These are phyloP conservation scores for Prunella vulgaris DNA, from an alignment of 257 asterid genomes.

Conservation along the genomic window DNA sequence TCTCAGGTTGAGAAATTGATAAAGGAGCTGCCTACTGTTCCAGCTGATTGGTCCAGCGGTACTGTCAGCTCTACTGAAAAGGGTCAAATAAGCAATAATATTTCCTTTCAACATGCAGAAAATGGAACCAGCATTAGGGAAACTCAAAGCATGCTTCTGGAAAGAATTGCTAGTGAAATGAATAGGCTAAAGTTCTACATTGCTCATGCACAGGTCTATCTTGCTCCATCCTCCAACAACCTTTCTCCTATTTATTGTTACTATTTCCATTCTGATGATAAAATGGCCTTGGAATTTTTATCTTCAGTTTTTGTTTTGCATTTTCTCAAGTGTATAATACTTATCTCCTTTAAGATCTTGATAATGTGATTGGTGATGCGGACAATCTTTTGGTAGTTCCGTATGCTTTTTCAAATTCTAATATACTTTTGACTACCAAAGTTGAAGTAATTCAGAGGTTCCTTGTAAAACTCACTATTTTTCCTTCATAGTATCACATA, in stretches of 20 bases:
- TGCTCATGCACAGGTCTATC: conserved; percentile 76
- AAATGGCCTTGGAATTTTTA: neutral
- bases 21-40: conserved; percentile 79
- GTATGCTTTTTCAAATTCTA: neutral
- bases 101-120: conserved; percentile 57
- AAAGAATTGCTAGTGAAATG: conserved; percentile 98
- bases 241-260: neutral
- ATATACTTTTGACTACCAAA: neutral
- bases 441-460: neutral
- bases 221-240: conserved; percentile 23
- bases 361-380: neutral
- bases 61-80: conserved; percentile 33
- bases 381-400: neutral
- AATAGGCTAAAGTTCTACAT: conserved; percentile 86
- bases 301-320: conserved; percentile 1
- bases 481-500: neutral
- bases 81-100: conserved; percentile 50
- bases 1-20: conserved; percentile 86
- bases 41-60: conserved; percentile 69
- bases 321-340: neutral
- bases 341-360: neutral
- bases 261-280: neutral
- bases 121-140: conserved; percentile 74
- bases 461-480: neutral
- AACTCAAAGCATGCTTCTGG: conserved; percentile 94